A percentile compares a stretch with the other conserved stretches of the same genome.
phyloP scores from a whole-genome alignment of 2,329 filamentous ascomycete species.

The Pleomassaria siparia region DNA sequence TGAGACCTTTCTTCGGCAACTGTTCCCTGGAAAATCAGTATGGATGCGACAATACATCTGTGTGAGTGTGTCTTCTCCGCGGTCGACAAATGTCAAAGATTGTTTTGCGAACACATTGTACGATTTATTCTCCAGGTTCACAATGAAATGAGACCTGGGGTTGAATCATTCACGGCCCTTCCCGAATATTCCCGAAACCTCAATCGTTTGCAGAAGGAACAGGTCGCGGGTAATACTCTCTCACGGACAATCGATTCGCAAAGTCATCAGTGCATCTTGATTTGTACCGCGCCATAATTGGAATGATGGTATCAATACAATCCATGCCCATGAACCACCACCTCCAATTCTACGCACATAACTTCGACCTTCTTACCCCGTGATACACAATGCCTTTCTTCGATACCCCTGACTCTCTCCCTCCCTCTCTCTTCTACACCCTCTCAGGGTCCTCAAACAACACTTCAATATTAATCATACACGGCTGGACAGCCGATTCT shows the following conservation, averaged over 20 bases:
- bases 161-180: neutral
- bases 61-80: too few relatives aligned
- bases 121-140: neutral
- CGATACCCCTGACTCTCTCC: slow-evolving; percentile 2
- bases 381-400: slow-evolving; percentile 21
- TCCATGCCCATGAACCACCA: neutral
- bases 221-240: neutral
- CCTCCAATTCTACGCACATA: neutral
- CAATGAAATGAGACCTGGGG: neutral
- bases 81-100: too few relatives aligned
- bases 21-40: too few relatives aligned
- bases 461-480: slow-evolving; percentile 18
- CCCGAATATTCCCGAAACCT: neutral
- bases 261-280: too few relatives aligned
- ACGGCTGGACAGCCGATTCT: slow-evolving; percentile 19
- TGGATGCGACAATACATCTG: too few relatives aligned
- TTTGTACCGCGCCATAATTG: too few relatives aligned
- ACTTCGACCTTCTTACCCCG: neutral
- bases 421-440: slow-evolving; percentile 23
- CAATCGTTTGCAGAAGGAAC: neutral
- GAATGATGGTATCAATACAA: neutral
- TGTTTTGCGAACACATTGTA: too few relatives aligned
- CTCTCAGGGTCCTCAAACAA: slow-evolving; percentile 10
- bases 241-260: neutral
- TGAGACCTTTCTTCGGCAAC: too few relatives aligned